Conservation (phyloP, 169 alveolate species). For the Plasmodium gonderi region DNA sequence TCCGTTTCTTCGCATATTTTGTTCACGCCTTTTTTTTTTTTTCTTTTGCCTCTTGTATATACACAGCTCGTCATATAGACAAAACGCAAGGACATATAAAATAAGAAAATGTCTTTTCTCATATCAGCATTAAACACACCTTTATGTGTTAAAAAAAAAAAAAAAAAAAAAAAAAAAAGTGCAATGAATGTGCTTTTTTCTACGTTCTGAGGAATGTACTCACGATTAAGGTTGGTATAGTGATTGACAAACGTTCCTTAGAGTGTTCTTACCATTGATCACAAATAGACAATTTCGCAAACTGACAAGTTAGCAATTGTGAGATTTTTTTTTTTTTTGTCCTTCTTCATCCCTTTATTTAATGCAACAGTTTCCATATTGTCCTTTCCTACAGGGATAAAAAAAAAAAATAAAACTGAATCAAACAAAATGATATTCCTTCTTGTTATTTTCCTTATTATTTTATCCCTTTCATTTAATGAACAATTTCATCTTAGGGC, state of each 20-base stretch:
- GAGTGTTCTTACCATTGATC: background rate
- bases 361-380: background rate
- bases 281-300: background rate
- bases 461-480: constrained; percentile 9
- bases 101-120: background rate
- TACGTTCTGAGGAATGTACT: background rate
- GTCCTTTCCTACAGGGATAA: background rate
- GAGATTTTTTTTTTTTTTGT: background rate
- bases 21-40: background rate
- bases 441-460: background rate
- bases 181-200: background rate
- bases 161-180: too few relatives aligned
- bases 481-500: background rate
- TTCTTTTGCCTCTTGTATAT: constrained; percentile 1
- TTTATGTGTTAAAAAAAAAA: too few relatives aligned
- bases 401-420: background rate
- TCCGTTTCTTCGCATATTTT: background rate
- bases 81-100: background rate
- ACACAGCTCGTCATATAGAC: background rate
- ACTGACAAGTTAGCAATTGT: background rate
- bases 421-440: background rate
- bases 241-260: background rate
- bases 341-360: background rate
- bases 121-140: background rate
- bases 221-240: background rate